A percentile compares a stretch with the other conserved stretches of the same genome.
Evolutionary conservation across 2,329 filamentous ascomycete genomes (phyloP).

Genomic region (Huntiella bhutanensis): DNA sequence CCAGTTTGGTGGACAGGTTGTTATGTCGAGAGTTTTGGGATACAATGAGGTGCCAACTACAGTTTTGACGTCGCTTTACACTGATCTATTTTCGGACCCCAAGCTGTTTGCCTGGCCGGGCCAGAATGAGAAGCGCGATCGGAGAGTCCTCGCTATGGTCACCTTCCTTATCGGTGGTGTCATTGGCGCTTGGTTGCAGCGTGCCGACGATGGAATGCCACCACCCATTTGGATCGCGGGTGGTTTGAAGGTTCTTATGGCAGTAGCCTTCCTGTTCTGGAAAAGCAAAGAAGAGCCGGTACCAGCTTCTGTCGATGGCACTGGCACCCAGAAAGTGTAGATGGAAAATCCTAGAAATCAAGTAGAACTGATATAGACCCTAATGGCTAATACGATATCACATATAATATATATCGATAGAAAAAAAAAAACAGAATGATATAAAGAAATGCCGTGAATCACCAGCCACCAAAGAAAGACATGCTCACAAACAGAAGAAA

Average conservation of each 20-base stretch:
- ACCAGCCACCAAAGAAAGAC: neutral
- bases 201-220: conserved; percentile 22
- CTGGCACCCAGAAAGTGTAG: no score
- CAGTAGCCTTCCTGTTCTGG: conserved; percentile 20
- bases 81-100: conserved; percentile 32
- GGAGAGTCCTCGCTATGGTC: conserved; percentile 26
- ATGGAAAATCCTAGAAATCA: no score
- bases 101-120: conserved; percentile 22
- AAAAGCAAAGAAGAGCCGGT: conserved; percentile 12
- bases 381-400: no score
- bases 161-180: conserved; percentile 29
- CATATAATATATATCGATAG: neutral
- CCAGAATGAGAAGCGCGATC: conserved; percentile 31
- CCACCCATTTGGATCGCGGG: conserved; percentile 27
- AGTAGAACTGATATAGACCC: no score
- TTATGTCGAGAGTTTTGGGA: conserved; percentile 27
- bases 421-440: conserved; percentile 1
- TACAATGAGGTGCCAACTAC: conserved; percentile 35
- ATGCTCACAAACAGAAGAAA: no score
- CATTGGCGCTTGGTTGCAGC: conserved; percentile 28
- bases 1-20: conserved; percentile 34
- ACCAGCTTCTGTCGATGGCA: no score
- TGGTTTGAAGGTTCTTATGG: conserved; percentile 25
- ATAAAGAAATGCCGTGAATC: no score
- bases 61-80: conserved; percentile 35